Evolutionary conservation across 1,284 basidiomycete genomes (phyloP).

Genomic region (Ganoderma resinaceum): DNA sequence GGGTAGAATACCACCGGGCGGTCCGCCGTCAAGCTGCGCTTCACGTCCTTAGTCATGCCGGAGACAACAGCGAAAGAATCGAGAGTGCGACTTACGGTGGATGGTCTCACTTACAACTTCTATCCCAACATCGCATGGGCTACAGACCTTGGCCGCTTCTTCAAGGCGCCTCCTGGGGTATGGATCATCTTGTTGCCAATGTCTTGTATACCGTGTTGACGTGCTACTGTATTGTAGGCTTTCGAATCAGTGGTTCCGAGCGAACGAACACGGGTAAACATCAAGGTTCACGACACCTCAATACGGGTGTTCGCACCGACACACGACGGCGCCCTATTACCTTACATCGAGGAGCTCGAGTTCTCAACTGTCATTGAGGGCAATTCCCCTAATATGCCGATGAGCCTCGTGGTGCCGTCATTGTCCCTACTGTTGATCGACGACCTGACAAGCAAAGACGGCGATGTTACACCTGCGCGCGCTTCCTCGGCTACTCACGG

Average conservation of each 20-base stretch:
- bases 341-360: slow-evolving; percentile 71
- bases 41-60: slow-evolving; percentile 71
- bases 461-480: slow-evolving; percentile 23
- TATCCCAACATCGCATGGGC: slow-evolving; percentile 73
- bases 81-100: slow-evolving; percentile 68
- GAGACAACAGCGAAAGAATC: slow-evolving; percentile 84
- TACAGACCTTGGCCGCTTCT: slow-evolving; percentile 69
- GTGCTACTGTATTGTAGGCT: slow-evolving; percentile 53
- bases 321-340: slow-evolving; percentile 68
- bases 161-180: slow-evolving; percentile 89
- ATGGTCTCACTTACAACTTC: slow-evolving; percentile 70
- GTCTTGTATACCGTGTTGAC: background rate
- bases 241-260: slow-evolving; percentile 95
- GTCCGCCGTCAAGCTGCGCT: slow-evolving; percentile 68
- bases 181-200: slow-evolving; percentile 19
- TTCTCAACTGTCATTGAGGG: slow-evolving; percentile 79
- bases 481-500: slow-evolving; percentile 38
- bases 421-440: slow-evolving; percentile 69
- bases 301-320: slow-evolving; percentile 66
- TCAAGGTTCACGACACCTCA: slow-evolving; percentile 77
- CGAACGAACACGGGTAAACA: slow-evolving; percentile 78
- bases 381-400: slow-evolving; percentile 60
- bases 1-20: slow-evolving; percentile 52
- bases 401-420: slow-evolving; percentile 57
- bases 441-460: slow-evolving; percentile 50